phyloP scores from a whole-genome alignment of 306 rosid species.

The Lagenaria siceraria region DNA sequence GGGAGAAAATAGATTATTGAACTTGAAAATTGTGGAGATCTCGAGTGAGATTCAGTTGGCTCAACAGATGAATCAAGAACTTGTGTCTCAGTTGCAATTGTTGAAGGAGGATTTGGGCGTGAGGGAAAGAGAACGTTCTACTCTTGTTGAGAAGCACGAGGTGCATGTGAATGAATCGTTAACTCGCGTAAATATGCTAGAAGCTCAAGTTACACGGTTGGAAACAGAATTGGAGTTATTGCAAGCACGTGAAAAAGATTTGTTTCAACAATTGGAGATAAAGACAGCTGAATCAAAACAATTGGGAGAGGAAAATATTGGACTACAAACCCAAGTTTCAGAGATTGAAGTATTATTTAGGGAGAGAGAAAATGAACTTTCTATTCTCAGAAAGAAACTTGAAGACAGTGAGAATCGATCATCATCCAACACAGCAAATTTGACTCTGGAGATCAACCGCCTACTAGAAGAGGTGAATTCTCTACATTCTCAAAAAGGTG shows the following conservation, averaged over 20 bases:
- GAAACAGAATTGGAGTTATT: constrained; percentile 36
- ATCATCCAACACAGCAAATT: constrained; percentile 34
- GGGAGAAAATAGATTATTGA: constrained; percentile 52
- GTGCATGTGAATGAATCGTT: constrained; percentile 27
- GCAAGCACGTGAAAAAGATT: constrained; percentile 29
- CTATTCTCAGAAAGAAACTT: constrained; percentile 35
- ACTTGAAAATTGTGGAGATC: constrained; percentile 34
- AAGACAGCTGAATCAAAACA: constrained; percentile 34
- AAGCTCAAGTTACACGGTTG: constrained; percentile 27
- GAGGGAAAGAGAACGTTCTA: constrained; percentile 38
- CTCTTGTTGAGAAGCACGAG: constrained; percentile 44
- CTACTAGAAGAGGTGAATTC: constrained; percentile 31
- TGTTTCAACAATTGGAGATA: constrained; percentile 32
- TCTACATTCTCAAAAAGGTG: constrained; percentile 32
- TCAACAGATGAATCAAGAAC: constrained; percentile 34
- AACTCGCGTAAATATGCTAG: constrained; percentile 29
- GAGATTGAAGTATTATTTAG: constrained; percentile 31
- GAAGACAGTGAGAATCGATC: constrained; percentile 38
- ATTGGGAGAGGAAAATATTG: constrained; percentile 30
- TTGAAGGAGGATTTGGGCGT: constrained; percentile 37
- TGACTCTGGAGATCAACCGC: constrained; percentile 42
- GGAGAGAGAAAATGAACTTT: constrained; percentile 47
- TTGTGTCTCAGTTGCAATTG: constrained; percentile 27
- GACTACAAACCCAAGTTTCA: constrained; percentile 30
- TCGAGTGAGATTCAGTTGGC: constrained; percentile 41